Conservation (phyloP, 192 early-diverging fungal genomes). For the Backusella australiensis region DNA sequence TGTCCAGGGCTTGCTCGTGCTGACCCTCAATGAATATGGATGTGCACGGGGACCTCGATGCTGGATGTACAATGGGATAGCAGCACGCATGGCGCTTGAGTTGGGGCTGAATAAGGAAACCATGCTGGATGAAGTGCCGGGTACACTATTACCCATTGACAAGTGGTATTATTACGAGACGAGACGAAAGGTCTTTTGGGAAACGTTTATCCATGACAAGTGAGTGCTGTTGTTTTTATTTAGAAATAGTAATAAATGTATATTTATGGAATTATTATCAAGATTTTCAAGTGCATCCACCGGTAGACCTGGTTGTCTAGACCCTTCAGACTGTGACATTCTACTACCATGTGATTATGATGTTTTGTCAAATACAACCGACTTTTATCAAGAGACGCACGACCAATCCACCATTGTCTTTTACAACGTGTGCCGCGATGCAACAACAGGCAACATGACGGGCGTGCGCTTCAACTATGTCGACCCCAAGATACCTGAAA, state of each 20-base stretch:
- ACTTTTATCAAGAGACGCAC: background rate
- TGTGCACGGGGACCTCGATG: slow-evolving; percentile 44
- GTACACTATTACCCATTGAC: slow-evolving; percentile 14
- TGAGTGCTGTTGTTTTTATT: background rate
- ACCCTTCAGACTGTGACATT: slow-evolving; percentile 49
- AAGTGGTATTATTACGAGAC: slow-evolving; percentile 46
- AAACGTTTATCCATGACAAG: slow-evolving; percentile 44
- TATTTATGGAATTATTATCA: too few species aligned
- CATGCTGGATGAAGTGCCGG: background rate
- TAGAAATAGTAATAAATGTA: too few species aligned
- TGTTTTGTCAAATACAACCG: background rate
- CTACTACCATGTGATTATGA: slow-evolving; percentile 38
- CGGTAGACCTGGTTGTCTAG: slow-evolving; percentile 48
- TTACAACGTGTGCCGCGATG: background rate
- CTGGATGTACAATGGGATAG: slow-evolving; percentile 54
- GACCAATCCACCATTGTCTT: background rate
- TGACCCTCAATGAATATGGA: slow-evolving; percentile 50
- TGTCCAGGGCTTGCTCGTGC: slow-evolving; percentile 46
- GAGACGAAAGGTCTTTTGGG: slow-evolving; percentile 51
- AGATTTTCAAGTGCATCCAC: slow-evolving; percentile 34
- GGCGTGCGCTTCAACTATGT: background rate
- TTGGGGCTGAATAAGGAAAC: slow-evolving; percentile 50
- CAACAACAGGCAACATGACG: background rate
- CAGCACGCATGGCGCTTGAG: slow-evolving; percentile 44
- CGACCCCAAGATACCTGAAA: background rate